Evolutionary conservation across 805 yeast species (phyloP).

Genomic region (Yarrowia phangngaensis): DNA sequence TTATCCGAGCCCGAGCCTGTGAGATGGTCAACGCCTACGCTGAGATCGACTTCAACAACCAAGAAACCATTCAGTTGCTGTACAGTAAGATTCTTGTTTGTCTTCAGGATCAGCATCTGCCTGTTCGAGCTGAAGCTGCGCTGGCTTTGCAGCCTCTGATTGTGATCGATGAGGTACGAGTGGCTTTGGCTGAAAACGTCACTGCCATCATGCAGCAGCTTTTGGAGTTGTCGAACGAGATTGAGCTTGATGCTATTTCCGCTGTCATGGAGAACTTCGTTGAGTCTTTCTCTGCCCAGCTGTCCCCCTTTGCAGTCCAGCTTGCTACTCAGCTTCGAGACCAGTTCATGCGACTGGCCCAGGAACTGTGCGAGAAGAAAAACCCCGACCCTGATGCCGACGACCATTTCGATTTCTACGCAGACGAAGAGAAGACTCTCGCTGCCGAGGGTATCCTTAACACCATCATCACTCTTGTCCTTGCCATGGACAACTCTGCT

Average conservation of each 20-base stretch:
- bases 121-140: conserved; percentile 80
- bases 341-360: conserved; percentile 68
- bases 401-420: conserved; percentile 42
- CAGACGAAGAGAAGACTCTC: conserved; percentile 63
- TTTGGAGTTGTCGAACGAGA: conserved; percentile 66
- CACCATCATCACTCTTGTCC: conserved; percentile 74
- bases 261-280: conserved; percentile 95
- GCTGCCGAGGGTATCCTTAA: conserved; percentile 78
- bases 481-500: conserved; percentile 76
- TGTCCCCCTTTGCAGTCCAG: conserved; percentile 86
- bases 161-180: conserved; percentile 59
- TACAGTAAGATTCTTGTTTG: conserved; percentile 41
- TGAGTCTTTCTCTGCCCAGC: conserved; percentile 77
- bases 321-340: conserved; percentile 53
- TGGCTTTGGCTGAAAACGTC: conserved; percentile 62
- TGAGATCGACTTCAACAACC: conserved; percentile 56
- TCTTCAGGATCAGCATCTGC: conserved; percentile 53
- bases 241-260: conserved; percentile 82
- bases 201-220: conserved; percentile 79
- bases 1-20: conserved; percentile 62
- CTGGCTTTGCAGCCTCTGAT: conserved; percentile 79
- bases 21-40: conserved; percentile 55
- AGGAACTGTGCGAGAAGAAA: conserved; percentile 57
- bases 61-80: conserved; percentile 61
- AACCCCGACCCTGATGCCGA: conserved; percentile 43